phyloP scores from a whole-genome alignment of 1,139 yeast species.

The Taphrina confusa region DNA sequence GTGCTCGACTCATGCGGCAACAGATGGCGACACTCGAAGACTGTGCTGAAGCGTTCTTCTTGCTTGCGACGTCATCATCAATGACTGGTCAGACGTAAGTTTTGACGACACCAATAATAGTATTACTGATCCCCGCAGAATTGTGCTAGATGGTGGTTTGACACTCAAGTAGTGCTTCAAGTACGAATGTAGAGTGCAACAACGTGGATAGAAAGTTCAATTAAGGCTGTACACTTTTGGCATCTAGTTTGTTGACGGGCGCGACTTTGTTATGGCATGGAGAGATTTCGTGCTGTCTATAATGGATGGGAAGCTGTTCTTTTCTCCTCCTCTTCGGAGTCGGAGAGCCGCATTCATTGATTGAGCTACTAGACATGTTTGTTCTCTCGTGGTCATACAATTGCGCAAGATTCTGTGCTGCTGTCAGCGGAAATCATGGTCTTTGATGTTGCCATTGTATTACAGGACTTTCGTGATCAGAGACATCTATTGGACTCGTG shows the following conservation, averaged over 20 bases:
- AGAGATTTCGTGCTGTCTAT: too few relatives aligned
- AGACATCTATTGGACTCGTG: background rate
- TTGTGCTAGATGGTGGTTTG: constrained; percentile 21
- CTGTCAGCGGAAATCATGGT: too few relatives aligned
- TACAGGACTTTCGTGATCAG: background rate
- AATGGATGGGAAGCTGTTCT: too few relatives aligned
- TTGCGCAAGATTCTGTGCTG: background rate
- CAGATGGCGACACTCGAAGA: constrained; percentile 22
- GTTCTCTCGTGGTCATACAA: background rate
- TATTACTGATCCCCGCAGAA: background rate
- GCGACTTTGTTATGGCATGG: too few relatives aligned
- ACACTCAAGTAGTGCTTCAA: constrained; percentile 1
- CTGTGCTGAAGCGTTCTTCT: constrained; percentile 30
- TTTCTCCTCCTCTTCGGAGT: background rate
- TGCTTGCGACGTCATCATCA: constrained; percentile 13
- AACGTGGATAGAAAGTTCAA: too few relatives aligned
- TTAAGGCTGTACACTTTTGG: too few relatives aligned
- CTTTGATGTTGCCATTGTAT: too few relatives aligned
- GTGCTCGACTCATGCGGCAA: too few relatives aligned
- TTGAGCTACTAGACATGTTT: background rate
- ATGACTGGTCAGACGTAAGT: constrained; percentile 26
- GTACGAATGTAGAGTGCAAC: too few relatives aligned
- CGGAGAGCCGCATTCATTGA: background rate
- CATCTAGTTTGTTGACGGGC: too few relatives aligned
- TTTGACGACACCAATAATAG: too few relatives aligned